Conservation (phyloP, 192 early-diverging fungal species). For the Coemansia sp. region DNA sequence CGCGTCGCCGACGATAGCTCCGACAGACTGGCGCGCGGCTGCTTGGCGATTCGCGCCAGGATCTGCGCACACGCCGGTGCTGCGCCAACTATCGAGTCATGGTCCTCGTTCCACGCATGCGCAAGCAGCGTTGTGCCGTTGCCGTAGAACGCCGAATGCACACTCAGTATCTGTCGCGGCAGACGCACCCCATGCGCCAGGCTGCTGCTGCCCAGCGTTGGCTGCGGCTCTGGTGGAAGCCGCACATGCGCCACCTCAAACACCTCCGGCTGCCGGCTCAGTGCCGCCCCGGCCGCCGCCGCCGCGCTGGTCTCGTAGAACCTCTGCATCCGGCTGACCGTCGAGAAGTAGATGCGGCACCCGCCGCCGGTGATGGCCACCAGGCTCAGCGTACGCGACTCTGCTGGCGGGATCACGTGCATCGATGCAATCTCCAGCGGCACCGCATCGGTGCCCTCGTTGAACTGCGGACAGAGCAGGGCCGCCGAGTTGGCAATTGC, state of each 20-base stretch:
- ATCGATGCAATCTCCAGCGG: constrained; percentile 74
- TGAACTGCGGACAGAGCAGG: constrained; percentile 54
- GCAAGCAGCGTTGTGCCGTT: constrained; percentile 71
- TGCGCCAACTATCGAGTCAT: constrained; percentile 65
- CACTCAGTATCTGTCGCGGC: constrained; percentile 21
- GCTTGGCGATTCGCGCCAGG: constrained; percentile 28
- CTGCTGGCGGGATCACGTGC: constrained; percentile 62
- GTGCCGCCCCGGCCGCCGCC: background rate
- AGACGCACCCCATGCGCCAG: background rate
- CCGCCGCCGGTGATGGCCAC: constrained; percentile 79
- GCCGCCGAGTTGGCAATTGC: constrained; percentile 52
- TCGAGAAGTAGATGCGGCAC: constrained; percentile 73
- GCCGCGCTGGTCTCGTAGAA: constrained; percentile 24
- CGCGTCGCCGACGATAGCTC: constrained; percentile 56
- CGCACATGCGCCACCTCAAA: constrained; percentile 72
- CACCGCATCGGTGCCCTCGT: constrained; percentile 37
- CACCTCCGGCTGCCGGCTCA: constrained; percentile 47
- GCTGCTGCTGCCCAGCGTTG: constrained; percentile 22
- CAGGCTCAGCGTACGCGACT: constrained; percentile 69
- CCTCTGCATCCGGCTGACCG: constrained; percentile 47
- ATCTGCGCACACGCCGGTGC: constrained; percentile 67
- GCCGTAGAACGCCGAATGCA: constrained; percentile 68
- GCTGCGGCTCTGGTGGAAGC: constrained; percentile 59
- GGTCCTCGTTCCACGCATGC: constrained; percentile 64
- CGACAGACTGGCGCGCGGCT: constrained; percentile 41